phyloP scores from a whole-genome alignment of 1,139 yeast species.

The Candida sp. region DNA sequence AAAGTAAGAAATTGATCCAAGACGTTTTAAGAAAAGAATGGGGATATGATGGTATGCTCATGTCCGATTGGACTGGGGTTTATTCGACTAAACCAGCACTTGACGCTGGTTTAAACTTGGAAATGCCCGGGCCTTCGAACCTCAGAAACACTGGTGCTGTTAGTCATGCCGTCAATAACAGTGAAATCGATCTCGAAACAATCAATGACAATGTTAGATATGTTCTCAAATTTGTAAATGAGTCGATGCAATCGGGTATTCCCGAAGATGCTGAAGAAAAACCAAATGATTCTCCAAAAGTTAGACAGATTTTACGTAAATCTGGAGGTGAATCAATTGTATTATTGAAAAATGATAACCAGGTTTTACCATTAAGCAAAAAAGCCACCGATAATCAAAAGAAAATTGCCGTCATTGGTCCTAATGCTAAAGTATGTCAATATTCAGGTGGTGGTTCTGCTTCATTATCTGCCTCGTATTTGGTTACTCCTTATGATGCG shows the following conservation, averaged over 20 bases:
- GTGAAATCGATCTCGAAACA: conserved; percentile 22
- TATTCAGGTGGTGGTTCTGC: conserved; percentile 33
- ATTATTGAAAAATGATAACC: conserved; percentile 45
- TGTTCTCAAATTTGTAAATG: conserved; percentile 43
- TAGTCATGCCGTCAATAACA: conserved; percentile 21
- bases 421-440: conserved; percentile 22
- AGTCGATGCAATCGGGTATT: conserved; percentile 29
- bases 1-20: conserved; percentile 34
- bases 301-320: conserved; percentile 35
- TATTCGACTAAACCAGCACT: conserved; percentile 43
- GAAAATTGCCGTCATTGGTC: conserved; percentile 26
- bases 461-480: conserved; percentile 20
- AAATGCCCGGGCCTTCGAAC: conserved; percentile 58
- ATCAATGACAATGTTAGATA: conserved; percentile 41
- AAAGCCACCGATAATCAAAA: conserved; percentile 7
- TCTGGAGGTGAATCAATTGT: conserved; percentile 50
- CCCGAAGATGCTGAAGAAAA: conserved; percentile 25
- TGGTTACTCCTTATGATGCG: conserved; percentile 22
- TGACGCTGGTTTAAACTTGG: conserved; percentile 52
- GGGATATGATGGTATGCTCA: conserved; percentile 45
- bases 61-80: conserved; percentile 62
- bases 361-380: conserved; percentile 34
- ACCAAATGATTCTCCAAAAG: conserved; percentile 33
- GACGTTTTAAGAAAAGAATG: conserved; percentile 31
- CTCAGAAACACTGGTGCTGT: conserved; percentile 36